Base-by-base conservation (phyloP, 345 rosid species). In the Reutealis trisperma region DNA sequence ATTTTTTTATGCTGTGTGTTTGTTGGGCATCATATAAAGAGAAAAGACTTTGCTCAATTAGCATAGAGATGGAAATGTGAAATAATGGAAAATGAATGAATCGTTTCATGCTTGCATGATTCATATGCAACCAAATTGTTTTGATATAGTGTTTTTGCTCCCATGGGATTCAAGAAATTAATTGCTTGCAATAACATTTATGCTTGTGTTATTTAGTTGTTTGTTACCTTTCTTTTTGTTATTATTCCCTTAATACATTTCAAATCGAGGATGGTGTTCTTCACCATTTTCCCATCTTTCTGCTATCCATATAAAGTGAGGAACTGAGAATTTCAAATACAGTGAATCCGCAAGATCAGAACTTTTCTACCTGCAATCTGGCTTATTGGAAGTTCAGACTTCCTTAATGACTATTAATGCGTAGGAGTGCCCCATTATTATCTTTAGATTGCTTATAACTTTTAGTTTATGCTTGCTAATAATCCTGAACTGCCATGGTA, bases 51-150 rank as follows among this genome's bases (percentile, higher is more conserved):
- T 37, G 62, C 61, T 70, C 58, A 49, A 42, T 71, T 64, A 41
- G 59, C 32, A 15, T 73, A 66, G 62, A 59, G 64, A 55, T 42
- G 60, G 54, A 49, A 6, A 58, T 63, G 67, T n/a, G 32, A 64
- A 78, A 78, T 78, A 71, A 72, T n/a, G 72, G 30, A 45, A 70
- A 19, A 69, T 32, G 51, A 78, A 44, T 64, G 59, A 54, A 63
- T 21, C 57, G 32, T 77, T 71, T 55, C 8, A 27, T 77, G 55
- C 27, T 49, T 34, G n/a, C 34, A 41, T 55, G 16, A 66, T 55
- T 63, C 34, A 24, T 58, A 22, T 30, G 27, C 22, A 24, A 34
- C 45, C 18, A 34, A 37, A 21, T 75, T 66, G 54, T 62, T 63
- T 47, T 63, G 30, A 63, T 44, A 15, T 4, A 8, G 51, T 21